These are phyloP conservation scores for Fibroporia radiculosa DNA, from an alignment of 768 basidiomycete species.

Conservation along the genomic window DNA sequence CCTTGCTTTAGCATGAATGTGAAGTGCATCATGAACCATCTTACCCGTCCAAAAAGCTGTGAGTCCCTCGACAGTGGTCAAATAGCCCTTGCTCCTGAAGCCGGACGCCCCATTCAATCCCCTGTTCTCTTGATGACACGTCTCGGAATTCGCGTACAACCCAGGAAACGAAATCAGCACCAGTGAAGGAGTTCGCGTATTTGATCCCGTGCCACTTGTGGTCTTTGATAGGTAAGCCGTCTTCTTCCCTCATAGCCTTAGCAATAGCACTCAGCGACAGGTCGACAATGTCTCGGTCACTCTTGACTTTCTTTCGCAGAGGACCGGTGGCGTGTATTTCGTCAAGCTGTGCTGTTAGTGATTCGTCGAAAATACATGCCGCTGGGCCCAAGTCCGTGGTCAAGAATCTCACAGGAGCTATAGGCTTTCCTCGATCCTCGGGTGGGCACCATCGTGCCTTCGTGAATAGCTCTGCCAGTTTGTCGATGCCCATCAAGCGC, in stretches of 20 bases:
- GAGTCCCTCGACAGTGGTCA: constrained; percentile 71
- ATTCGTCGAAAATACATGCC: constrained; percentile 70
- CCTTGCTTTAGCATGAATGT: constrained; percentile 2
- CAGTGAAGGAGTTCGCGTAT: constrained; percentile 81
- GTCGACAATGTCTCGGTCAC: constrained; percentile 63
- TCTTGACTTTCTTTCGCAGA: constrained; percentile 73
- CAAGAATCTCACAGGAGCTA: constrained; percentile 65
- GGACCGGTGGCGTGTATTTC: constrained; percentile 71
- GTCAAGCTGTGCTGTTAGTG: constrained; percentile 73
- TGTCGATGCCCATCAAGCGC: constrained; percentile 83
- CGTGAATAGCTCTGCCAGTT: constrained; percentile 82
- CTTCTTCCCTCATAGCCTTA: constrained; percentile 80
- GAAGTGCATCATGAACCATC: constrained; percentile 13
- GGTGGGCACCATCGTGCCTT: constrained; percentile 73
- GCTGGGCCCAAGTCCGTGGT: constrained; percentile 82
- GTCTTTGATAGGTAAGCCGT: constrained; percentile 76
- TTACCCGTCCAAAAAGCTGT: constrained; percentile 85
- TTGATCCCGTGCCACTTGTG: constrained; percentile 73
- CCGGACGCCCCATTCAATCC: constrained; percentile 66
- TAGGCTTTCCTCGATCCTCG: constrained; percentile 43
- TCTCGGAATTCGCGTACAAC: constrained; percentile 87
- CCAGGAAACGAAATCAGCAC: constrained; percentile 88
- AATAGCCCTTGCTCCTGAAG: constrained; percentile 79
- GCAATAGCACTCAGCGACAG: constrained; percentile 59
- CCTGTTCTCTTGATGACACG: constrained; percentile 76